Conservation (phyloP, 2,329 filamentous ascomycete genomes). For the Aureobasidium sp. region DNA sequence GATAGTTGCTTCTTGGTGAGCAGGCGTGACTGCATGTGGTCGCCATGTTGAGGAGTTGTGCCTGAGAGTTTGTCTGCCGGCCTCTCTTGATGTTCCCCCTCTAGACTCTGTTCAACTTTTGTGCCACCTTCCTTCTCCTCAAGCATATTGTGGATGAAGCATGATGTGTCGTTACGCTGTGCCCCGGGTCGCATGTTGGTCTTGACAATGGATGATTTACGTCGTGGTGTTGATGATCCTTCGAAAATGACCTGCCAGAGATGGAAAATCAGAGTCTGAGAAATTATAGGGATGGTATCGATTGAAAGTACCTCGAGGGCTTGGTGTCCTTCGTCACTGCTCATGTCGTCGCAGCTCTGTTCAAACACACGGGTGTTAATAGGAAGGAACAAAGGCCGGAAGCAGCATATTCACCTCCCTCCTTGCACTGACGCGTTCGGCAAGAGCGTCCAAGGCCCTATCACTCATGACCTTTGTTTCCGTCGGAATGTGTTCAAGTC, state of each 20-base stretch:
- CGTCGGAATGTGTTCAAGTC: background rate
- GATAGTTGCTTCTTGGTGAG: slow-evolving; percentile 91
- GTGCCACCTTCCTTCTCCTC: slow-evolving; percentile 35
- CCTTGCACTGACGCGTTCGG: background rate
- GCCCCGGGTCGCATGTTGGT: slow-evolving; percentile 33
- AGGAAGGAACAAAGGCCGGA: background rate
- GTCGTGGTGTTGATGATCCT: slow-evolving; percentile 45
- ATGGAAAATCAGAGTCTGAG: background rate
- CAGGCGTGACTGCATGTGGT: slow-evolving; percentile 57
- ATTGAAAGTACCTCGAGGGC: slow-evolving; percentile 33
- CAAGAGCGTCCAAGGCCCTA: background rate
- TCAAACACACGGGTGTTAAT: background rate
- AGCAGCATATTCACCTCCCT: background rate
- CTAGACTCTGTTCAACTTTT: slow-evolving; percentile 19
- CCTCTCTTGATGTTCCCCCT: slow-evolving; percentile 28
- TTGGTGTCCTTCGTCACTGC: slow-evolving; percentile 33
- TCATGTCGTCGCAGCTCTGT: slow-evolving; percentile 14
- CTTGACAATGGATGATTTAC: slow-evolving; percentile 53
- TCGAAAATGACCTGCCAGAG: slow-evolving; percentile 49
- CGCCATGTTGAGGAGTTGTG: slow-evolving; percentile 26
- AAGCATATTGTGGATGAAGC: slow-evolving; percentile 56
- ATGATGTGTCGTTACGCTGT: slow-evolving; percentile 43
- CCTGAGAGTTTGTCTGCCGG: slow-evolving; percentile 39
- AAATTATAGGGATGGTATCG: background rate
- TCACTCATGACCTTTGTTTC: slow-evolving; percentile 1